Base-by-base conservation (phyloP, 1,284 basidiomycete species). In the Heterobasidion annosum region DNA sequence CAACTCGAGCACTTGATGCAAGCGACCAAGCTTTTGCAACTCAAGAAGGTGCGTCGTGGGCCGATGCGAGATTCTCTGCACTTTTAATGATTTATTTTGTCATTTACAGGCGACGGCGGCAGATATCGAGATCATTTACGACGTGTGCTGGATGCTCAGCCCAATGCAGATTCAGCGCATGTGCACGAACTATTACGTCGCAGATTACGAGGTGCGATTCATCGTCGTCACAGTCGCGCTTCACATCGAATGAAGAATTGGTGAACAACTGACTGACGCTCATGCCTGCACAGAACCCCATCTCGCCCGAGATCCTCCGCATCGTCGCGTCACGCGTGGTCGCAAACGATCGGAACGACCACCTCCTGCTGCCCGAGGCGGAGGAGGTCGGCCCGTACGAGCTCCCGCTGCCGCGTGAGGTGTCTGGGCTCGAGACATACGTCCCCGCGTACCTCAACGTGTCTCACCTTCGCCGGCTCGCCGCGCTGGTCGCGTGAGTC, bases 91-190 rank as follows among this genome's bases (percentile, higher is more conserved):
- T 9, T 18, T 16, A 7, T 15, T 19, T 7, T 32, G 3, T 40
- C 6, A 52, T 51, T 57, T 56, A 34, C 53, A 95, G 92, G 87
- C 93, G 8, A 92, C 93, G 1, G 78, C 91, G 43, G 86, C 88
- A 32, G 94, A 98, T 68, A 97, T 98, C 60, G 94, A 99, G 70
- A 98, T 99, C 64, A 96, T 98, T 64, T 99, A 98, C 67, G 91
- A 97, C 67, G 96, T 99, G 54, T 99, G 95, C 78, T 99, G 97
- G 97, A 99, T 99, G 88, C 78, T 99, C 53, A 98, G 94, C 57
- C 97, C 97, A 0, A 96, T 96, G 67, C 97, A 99, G 71, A 99
- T 99, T 63, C 97, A 99, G 74, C 91, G 96, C 66, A 93, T 98
- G 82, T 97, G 96, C 72, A 90, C 89, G 57, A 95, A 97, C 72